A percentile compares a stretch with the other conserved stretches of the same genome.
These are phyloP conservation scores for Fusarium sp. DNA, from an alignment of 2,329 filamentous ascomycete species.

Conservation along the genomic window DNA sequence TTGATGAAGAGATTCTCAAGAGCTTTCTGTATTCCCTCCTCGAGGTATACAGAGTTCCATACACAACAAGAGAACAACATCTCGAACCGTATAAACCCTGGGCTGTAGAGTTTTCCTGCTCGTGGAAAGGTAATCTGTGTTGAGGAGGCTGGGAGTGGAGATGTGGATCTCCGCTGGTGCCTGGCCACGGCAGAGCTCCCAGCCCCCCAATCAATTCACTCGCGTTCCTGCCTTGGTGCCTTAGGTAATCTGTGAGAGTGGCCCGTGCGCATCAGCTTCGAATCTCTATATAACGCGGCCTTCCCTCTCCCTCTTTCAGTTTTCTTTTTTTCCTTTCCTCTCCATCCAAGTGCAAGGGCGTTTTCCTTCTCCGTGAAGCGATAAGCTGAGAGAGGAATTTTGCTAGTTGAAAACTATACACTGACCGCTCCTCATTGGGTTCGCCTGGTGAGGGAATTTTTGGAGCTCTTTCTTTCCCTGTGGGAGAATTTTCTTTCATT, in stretches of 20 bases:
- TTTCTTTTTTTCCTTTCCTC: slow-evolving; percentile 55
- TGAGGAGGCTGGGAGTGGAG: not conserved
- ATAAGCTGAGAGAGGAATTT: slow-evolving; percentile 80
- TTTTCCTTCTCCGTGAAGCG: slow-evolving; percentile 67
- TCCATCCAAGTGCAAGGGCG: slow-evolving; percentile 72
- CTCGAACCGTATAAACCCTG: too few species aligned
- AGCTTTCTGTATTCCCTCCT: not conserved
- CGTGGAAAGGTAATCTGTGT: not conserved
- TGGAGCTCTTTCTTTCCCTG: slow-evolving; percentile 56
- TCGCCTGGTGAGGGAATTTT: slow-evolving; percentile 76
- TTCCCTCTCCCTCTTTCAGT: slow-evolving; percentile 40
- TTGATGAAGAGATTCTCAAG: not conserved
- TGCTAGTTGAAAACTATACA: slow-evolving; percentile 87
- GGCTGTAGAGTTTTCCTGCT: not conserved
- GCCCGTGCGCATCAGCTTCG: slow-evolving; percentile 34
- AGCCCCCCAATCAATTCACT: slow-evolving; percentile 28
- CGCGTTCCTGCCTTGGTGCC: slow-evolving; percentile 15
- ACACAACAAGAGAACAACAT: too few species aligned
- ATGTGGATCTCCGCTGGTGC: slow-evolving; percentile 25
- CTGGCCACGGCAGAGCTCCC: slow-evolving; percentile 22
- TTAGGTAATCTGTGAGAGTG: slow-evolving; percentile 32
- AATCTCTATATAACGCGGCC: slow-evolving; percentile 47
- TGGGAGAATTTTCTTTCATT: slow-evolving; percentile 54
- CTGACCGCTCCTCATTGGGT: slow-evolving; percentile 73
- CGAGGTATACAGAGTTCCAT: not conserved